Percentiles rank a stretch among this genome's conserved stretches.
Evolutionary conservation across 176 grass and related monocot genomes (phyloP).

Genomic region (Avena sativa): DNA sequence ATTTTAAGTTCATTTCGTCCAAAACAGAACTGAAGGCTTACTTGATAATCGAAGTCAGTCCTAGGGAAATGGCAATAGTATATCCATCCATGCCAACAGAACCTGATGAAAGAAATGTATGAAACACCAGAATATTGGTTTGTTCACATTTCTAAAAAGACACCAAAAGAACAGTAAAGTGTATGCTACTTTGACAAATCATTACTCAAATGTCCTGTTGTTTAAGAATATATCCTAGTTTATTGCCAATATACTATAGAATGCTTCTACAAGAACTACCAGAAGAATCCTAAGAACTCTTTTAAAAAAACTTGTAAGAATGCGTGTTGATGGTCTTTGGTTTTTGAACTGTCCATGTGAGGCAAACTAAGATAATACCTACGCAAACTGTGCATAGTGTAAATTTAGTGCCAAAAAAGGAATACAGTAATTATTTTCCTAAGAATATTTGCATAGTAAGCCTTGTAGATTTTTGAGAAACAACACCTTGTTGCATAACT

Average conservation of each 20-base stretch:
- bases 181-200: not conserved
- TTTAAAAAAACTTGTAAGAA: constrained; percentile 16
- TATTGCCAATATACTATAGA: not conserved
- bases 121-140: constrained; percentile 21
- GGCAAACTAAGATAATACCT: constrained; percentile 20
- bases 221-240: not conserved
- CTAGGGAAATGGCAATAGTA: constrained; percentile 79
- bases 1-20: not conserved
- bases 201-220: not conserved
- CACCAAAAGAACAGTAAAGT: not conserved
- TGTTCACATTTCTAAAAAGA: not conserved
- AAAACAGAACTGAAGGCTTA: not conserved
- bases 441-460: not conserved
- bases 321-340: not conserved
- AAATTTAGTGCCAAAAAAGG: not conserved
- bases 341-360: not conserved
- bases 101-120: constrained; percentile 49
- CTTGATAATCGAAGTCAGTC: constrained; percentile 86
- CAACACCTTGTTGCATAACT: constrained; percentile 83
- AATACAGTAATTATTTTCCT: not conserved
- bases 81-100: constrained; percentile 74
- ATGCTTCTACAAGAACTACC: constrained; percentile 27
- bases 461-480: not conserved
- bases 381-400: not conserved
- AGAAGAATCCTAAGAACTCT: not conserved